These are phyloP conservation scores for Stagonosporopsis vannaccii DNA, from an alignment of 2,329 filamentous ascomycete species.

Conservation along the genomic window DNA sequence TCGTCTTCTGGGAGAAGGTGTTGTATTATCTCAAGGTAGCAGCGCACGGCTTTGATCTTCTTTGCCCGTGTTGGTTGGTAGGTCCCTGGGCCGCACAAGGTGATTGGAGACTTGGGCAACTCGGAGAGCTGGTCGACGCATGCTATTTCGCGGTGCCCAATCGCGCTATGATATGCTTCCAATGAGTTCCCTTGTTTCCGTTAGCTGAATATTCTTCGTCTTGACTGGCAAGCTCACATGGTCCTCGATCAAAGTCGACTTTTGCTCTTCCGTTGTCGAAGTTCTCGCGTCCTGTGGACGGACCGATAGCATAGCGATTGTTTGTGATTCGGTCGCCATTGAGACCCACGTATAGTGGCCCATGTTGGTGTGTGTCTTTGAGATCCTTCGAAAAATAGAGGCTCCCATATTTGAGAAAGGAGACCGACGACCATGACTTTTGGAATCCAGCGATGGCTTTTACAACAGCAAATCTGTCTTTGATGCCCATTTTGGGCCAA, in stretches of 20 bases:
- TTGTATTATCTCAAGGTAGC: conserved; percentile 39
- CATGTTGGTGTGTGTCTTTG: conserved; percentile 5
- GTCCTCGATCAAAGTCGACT: conserved; percentile 45
- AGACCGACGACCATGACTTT: conserved; percentile 40
- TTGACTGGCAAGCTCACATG: conserved; percentile 41
- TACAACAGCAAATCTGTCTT: conserved; percentile 35
- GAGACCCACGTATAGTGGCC: conserved; percentile 4
- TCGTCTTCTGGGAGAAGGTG: conserved; percentile 37
- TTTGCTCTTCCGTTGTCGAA: conserved; percentile 41
- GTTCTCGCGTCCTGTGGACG: conserved; percentile 42
- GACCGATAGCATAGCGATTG: conserved; percentile 48
- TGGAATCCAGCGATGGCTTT: conserved; percentile 41
- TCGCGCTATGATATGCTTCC: conserved; percentile 43
- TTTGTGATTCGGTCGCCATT: conserved; percentile 26
- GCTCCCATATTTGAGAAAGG: conserved; percentile 37
- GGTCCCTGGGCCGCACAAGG: conserved; percentile 47
- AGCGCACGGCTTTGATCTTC: conserved; percentile 42
- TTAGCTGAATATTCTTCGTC: conserved; percentile 20
- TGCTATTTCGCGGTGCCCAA: conserved; percentile 45
- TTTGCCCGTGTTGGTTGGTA: conserved; percentile 46
- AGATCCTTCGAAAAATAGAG: conserved; percentile 46
- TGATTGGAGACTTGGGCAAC: conserved; percentile 43
- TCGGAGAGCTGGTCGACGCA: conserved; percentile 36
- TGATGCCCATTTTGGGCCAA: conserved; percentile 39
- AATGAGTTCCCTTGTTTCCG: conserved; percentile 31